Percentiles rank a stretch among this genome's conserved stretches.
phyloP scores from a whole-genome alignment of 306 rosid species.

The Sophora flavescens region DNA sequence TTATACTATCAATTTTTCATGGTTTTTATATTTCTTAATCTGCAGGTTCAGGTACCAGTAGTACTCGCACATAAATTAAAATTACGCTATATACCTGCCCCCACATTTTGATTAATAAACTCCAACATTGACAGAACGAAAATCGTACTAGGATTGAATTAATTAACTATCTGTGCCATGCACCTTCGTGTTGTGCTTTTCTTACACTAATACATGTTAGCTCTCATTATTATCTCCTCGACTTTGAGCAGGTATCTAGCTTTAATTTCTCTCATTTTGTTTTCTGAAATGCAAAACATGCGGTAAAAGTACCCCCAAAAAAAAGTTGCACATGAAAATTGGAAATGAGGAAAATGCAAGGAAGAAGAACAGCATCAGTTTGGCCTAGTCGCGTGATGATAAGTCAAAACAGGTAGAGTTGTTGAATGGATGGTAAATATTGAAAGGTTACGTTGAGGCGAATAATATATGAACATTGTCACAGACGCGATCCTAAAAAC shows the following conservation, averaged over 20 bases:
- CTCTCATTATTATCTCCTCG: constrained; percentile 25
- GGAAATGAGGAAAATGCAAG: background rate
- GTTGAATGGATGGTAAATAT: background rate
- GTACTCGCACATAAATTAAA: background rate
- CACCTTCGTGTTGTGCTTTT: constrained; percentile 4
- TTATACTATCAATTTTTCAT: constrained; percentile 11
- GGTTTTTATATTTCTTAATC: constrained; percentile 18
- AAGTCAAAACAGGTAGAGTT: background rate
- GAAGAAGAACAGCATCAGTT: background rate
- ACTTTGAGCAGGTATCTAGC: background rate
- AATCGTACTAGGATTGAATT: constrained; percentile 13
- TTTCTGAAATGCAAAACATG: background rate
- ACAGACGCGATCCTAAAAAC: constrained; percentile 31
- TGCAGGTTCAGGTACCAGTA: background rate
- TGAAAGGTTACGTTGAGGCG: background rate
- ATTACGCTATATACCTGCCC: background rate
- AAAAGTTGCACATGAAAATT: background rate
- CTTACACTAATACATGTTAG: background rate
- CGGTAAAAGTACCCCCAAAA: background rate
- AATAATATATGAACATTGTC: background rate
- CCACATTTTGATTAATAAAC: background rate
- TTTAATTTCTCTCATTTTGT: background rate
- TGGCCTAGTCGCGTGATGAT: constrained; percentile 1
- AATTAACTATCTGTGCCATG: background rate
- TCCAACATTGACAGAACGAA: constrained; percentile 6